These are phyloP conservation scores for Canavalia gladiata DNA, from an alignment of 306 rosid genomes.

Conservation along the genomic window DNA sequence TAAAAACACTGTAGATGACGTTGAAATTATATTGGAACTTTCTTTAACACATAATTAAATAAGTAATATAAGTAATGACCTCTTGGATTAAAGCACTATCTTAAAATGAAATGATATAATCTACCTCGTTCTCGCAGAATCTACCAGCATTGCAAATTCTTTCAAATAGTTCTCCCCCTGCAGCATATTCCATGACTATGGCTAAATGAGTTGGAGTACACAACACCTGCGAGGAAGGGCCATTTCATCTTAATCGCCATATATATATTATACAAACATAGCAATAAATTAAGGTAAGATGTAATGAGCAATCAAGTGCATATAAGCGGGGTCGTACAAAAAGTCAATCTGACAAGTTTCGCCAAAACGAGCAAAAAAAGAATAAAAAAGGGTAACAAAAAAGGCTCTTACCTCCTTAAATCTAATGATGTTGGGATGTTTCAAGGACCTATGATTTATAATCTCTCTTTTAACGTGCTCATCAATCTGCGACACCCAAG, in stretches of 20 bases:
- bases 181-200: slow-evolving; percentile 97
- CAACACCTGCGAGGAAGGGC: slow-evolving; percentile 63
- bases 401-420: slow-evolving; percentile 85
- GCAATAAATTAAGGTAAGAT: no score
- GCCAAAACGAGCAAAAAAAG: no score
- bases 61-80: slow-evolving; percentile 34
- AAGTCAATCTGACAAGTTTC: no score
- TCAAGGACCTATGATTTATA: slow-evolving; percentile 91
- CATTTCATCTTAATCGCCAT: slow-evolving; percentile 1
- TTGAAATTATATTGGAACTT: no score
- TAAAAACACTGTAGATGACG: no score
- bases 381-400: not conserved
- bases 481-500: slow-evolving; percentile 70
- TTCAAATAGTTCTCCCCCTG: slow-evolving; percentile 95
- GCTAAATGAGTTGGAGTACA: slow-evolving; percentile 90
- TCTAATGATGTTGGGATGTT: slow-evolving; percentile 94
- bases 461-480: slow-evolving; percentile 98
- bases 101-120: slow-evolving; percentile 38
- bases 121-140: slow-evolving; percentile 97
- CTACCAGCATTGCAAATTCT: slow-evolving; percentile 96
- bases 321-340: no score
- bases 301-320: no score
- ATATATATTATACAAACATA: no score
- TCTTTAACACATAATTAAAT: no score
- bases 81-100: slow-evolving; percentile 50